A percentile compares a stretch with the other conserved stretches of the same genome.
Conservation (phyloP, 495 filamentous ascomycete genomes). For the Aspergillus cavernicola region DNA sequence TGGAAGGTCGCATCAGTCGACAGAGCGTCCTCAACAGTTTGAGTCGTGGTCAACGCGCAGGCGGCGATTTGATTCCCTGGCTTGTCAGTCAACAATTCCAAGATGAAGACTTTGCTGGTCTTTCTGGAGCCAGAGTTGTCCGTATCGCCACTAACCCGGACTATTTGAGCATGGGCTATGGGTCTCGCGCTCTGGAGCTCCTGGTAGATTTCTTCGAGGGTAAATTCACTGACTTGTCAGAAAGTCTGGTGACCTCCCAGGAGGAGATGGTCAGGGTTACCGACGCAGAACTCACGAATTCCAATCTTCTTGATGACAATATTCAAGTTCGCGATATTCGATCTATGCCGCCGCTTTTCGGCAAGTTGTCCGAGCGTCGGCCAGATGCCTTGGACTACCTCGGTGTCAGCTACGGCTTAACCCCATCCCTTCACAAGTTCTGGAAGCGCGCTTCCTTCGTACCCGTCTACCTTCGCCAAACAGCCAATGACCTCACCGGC, state of each 20-base stretch:
- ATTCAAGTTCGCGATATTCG: constrained; percentile 87
- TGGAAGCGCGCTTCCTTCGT: constrained; percentile 87
- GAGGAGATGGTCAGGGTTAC: constrained; percentile 74
- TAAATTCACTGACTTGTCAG: constrained; percentile 80
- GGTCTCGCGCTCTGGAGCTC: constrained; percentile 78
- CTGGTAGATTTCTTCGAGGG: constrained; percentile 92
- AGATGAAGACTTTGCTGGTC: constrained; percentile 90
- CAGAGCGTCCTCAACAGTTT: constrained; percentile 87
- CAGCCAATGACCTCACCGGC: constrained; percentile 90
- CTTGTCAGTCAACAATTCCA: constrained; percentile 98
- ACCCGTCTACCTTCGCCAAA: constrained; percentile 94
- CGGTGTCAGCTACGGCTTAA: constrained; percentile 93
- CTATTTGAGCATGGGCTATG: constrained; percentile 92
- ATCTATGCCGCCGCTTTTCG: constrained; percentile 88
- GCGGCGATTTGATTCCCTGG: constrained; percentile 97
- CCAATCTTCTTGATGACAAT: constrained; percentile 78
- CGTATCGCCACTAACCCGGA: constrained; percentile 97
- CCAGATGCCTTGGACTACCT: constrained; percentile 84
- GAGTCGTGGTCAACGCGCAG: constrained; percentile 82
- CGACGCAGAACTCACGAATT: constrained; percentile 74
- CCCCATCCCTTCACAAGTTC: constrained; percentile 85
- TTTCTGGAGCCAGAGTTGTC: constrained; percentile 89
- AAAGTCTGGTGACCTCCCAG: constrained; percentile 45
- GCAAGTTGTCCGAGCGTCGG: constrained; percentile 78
- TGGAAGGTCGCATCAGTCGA: constrained; percentile 92